phyloP scores from a whole-genome alignment of 2,329 filamentous ascomycete genomes.

The Fusarium neocosmosporiellum region DNA sequence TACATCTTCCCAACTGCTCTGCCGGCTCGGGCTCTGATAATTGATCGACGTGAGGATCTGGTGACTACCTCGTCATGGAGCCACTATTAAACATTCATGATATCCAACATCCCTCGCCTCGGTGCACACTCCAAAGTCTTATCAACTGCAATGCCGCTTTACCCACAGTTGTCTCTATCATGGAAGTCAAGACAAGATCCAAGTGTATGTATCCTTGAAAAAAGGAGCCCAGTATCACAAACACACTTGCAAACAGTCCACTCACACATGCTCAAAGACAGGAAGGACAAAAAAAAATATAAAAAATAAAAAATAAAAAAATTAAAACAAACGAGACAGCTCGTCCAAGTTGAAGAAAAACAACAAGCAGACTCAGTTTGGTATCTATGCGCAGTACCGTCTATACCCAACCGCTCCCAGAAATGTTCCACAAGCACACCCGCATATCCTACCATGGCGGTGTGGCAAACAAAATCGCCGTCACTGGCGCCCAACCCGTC shows the following conservation, averaged over 20 bases:
- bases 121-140: neutral
- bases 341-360: conserved; percentile 4
- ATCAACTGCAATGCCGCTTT: neutral
- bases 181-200: neutral
- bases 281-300: neutral
- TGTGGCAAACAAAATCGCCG: conserved; percentile 26
- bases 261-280: neutral
- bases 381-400: conserved; percentile 46
- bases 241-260: neutral
- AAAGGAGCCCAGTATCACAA: neutral
- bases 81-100: neutral
- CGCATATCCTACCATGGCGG: conserved; percentile 14
- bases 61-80: neutral
- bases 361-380: conserved; percentile 37
- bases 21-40: neutral
- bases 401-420: conserved; percentile 39
- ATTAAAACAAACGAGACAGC: neutral
- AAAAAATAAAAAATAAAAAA: no score
- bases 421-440: conserved; percentile 22
- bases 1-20: neutral
- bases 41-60: neutral
- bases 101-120: neutral
- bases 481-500: conserved; percentile 24
- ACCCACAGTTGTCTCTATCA: neutral
- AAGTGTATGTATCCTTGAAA: neutral